These are phyloP conservation scores for Umbelopsis vinacea DNA, from an alignment of 192 early-diverging fungal genomes.

Conservation along the genomic window DNA sequence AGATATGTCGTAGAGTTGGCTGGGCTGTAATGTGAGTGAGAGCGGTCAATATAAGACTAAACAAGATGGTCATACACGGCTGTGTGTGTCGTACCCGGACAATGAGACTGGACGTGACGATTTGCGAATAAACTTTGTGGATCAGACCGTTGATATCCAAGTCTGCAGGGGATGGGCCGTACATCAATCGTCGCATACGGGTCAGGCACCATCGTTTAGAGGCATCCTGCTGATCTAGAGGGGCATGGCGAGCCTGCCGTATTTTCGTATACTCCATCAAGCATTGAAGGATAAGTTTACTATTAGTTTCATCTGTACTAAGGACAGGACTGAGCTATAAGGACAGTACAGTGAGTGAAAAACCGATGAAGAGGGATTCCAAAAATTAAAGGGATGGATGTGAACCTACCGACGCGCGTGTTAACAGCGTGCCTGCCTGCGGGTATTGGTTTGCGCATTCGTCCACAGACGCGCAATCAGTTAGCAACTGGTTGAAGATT, in stretches of 20 bases:
- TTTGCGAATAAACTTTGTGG: neutral
- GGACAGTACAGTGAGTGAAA: neutral
- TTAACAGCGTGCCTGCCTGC: neutral
- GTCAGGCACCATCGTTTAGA: conserved; percentile 16
- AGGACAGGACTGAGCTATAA: conserved; percentile 3
- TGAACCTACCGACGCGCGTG: neutral
- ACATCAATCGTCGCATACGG: neutral
- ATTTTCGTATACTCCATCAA: conserved; percentile 8
- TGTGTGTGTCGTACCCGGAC: too few relatives aligned
- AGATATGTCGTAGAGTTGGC: neutral
- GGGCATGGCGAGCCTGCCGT: neutral
- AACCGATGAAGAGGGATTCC: too few relatives aligned
- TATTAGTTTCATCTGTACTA: neutral
- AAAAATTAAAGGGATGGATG: neutral
- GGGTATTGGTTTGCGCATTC: conserved; percentile 11
- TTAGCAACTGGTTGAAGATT: neutral
- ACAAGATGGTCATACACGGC: too few relatives aligned
- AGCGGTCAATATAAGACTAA: neutral
- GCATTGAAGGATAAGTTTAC: neutral
- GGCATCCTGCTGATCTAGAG: neutral
- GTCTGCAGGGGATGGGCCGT: neutral
- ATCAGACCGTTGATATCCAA: neutral
- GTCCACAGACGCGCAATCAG: neutral
- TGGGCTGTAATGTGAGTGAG: neutral
- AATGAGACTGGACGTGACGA: too few relatives aligned